These are phyloP conservation scores for Boletus rufocinnamomeus DNA, from an alignment of 768 basidiomycete species.

Conservation along the genomic window DNA sequence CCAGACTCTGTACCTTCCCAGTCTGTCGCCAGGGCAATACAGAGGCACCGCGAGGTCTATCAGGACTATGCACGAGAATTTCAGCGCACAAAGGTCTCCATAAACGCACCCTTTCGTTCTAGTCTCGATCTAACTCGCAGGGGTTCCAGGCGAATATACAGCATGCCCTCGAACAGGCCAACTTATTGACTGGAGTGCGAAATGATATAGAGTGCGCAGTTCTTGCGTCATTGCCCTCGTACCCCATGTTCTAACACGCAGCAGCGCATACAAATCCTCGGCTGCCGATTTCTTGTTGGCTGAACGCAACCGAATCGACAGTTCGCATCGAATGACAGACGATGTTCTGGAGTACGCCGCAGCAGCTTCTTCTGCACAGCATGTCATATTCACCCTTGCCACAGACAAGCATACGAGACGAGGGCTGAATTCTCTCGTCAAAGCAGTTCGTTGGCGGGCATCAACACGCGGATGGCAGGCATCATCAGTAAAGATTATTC, in stretches of 20 bases:
- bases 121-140: not conserved
- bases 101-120: not conserved
- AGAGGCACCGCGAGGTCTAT: conserved; percentile 87
- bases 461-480: conserved; percentile 81
- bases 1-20: conserved; percentile 69
- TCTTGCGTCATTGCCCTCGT: not conserved
- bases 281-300: conserved; percentile 83
- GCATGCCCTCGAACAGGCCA: conserved; percentile 81
- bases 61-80: conserved; percentile 88
- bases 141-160: conserved; percentile 72
- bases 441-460: conserved; percentile 67
- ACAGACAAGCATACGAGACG: conserved; percentile 95
- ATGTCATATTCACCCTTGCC: conserved; percentile 1
- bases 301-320: conserved; percentile 89
- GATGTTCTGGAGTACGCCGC: conserved; percentile 76
- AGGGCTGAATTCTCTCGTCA: conserved; percentile 90
- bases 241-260: not conserved
- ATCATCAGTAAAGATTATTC: conserved; percentile 65
- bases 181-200: conserved; percentile 85
- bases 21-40: conserved; percentile 85
- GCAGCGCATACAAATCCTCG: conserved; percentile 88
- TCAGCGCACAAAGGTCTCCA: conserved; percentile 74
- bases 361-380: not conserved
- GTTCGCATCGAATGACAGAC: conserved; percentile 93
- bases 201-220: conserved; percentile 89